Evolutionary conservation across 352 stramenopile species (phyloP).

Genomic region (Phytophthora fragariaefolia): DNA sequence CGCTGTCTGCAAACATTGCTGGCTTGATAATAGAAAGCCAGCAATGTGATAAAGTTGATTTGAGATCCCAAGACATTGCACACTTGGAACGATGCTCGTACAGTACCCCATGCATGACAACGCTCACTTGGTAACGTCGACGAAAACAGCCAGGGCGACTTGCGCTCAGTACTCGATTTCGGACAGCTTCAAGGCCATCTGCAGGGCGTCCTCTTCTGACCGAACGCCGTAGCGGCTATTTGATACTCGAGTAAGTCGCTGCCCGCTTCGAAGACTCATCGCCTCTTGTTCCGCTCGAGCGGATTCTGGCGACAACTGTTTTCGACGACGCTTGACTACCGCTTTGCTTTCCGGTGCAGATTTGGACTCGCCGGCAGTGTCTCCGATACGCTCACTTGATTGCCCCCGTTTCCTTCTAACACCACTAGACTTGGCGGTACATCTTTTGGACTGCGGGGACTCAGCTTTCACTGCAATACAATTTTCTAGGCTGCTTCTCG

Average conservation of each 20-base stretch:
- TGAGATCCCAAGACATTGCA: no score
- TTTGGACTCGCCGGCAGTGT: no score
- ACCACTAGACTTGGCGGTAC: background rate
- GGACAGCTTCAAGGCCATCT: constrained; percentile 36
- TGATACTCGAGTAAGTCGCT: background rate
- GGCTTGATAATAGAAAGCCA: no score
- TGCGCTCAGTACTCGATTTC: constrained; percentile 40
- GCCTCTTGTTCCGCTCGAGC: background rate
- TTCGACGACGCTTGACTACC: background rate
- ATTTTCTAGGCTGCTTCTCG: no score
- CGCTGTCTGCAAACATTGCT: no score
- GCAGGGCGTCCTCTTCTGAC: constrained; percentile 33
- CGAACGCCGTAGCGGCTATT: background rate
- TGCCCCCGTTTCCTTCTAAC: background rate
- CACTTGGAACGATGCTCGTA: no score
- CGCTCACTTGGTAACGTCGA: no score
- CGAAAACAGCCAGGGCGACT: no score
- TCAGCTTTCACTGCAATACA: background rate
- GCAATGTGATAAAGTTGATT: no score
- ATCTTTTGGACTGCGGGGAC: background rate
- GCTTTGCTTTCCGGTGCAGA: background rate
- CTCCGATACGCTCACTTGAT: background rate
- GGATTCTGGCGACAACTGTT: background rate
- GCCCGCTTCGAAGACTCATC: constrained; percentile 11
- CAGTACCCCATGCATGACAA: no score